phyloP scores from a whole-genome alignment of 805 yeast species.

The Candida cerambycidarum region DNA sequence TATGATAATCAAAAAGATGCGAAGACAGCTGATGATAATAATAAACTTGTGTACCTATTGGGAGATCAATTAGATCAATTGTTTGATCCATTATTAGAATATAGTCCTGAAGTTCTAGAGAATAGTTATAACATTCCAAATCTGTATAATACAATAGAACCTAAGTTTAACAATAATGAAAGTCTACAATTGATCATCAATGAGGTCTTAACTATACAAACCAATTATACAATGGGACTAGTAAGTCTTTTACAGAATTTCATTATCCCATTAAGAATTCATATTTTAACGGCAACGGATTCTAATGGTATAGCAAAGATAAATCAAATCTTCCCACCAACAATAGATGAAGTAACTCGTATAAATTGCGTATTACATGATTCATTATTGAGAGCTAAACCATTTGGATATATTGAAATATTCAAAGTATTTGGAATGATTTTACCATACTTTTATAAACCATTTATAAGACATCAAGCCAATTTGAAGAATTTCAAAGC shows the following conservation, averaged over 20 bases:
- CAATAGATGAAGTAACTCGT: constrained; percentile 90
- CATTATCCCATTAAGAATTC: constrained; percentile 73
- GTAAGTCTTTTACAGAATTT: constrained; percentile 77
- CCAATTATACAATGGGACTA: constrained; percentile 67
- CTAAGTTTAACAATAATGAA: constrained; percentile 19
- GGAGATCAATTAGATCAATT: constrained; percentile 87
- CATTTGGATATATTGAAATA: constrained; percentile 73
- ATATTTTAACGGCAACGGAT: constrained; percentile 56
- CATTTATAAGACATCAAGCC: constrained; percentile 92
- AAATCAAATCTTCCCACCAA: constrained; percentile 87
- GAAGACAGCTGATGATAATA: constrained; percentile 60
- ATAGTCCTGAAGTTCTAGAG: constrained; percentile 87
- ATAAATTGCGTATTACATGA: constrained; percentile 83
- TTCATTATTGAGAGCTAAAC: constrained; percentile 63
- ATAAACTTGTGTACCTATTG: constrained; percentile 67
- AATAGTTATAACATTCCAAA: constrained; percentile 65
- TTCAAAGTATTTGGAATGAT: constrained; percentile 78
- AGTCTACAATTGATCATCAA: constrained; percentile 54
- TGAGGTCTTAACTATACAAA: constrained; percentile 71
- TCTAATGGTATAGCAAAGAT: constrained; percentile 61
- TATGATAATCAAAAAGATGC: constrained; percentile 49
- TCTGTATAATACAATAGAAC: constrained; percentile 13
- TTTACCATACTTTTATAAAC: constrained; percentile 88
- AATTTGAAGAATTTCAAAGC: constrained; percentile 70
- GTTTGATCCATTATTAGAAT: constrained; percentile 87